Percentiles rank a stretch among this genome's conserved stretches.
These are phyloP conservation scores for Arctium minus DNA, from an alignment of 129 eudicot genomes.

Conservation along the genomic window DNA sequence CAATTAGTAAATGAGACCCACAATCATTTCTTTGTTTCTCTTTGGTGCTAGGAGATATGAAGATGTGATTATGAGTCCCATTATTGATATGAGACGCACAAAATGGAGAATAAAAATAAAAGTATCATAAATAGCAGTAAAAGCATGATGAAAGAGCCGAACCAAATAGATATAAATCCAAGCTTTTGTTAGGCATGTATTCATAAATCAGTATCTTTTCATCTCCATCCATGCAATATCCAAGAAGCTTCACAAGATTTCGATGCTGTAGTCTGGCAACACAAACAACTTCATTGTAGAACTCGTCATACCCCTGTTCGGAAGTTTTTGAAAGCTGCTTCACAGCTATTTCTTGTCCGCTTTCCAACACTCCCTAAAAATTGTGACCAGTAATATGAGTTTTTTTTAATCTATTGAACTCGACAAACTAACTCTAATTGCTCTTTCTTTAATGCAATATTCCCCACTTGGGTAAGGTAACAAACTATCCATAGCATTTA, in stretches of 20 bases:
- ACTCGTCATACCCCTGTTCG: conserved; percentile 39
- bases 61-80: too few species aligned
- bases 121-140: too few species aligned
- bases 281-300: conserved; percentile 40
- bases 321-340: conserved; percentile 38
- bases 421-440: background rate
- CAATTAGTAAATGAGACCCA: background rate
- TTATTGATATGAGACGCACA: too few species aligned
- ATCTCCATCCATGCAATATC: conserved; percentile 35
- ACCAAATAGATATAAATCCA: conserved; percentile 40
- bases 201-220: conserved; percentile 42
- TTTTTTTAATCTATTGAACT: background rate
- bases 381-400: background rate
- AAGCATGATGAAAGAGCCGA: background rate
- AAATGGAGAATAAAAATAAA: background rate
- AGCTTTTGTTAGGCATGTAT: conserved; percentile 41
- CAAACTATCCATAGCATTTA: too few species aligned
- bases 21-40: background rate
- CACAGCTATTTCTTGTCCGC: conserved; percentile 37
- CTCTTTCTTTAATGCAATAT: background rate
- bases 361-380: conserved; percentile 21
- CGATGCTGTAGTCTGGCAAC: conserved; percentile 43
- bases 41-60: too few species aligned
- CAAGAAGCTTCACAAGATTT: conserved; percentile 41
- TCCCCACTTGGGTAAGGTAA: background rate